Conservation (phyloP, 257 asterid genomes). For the Solanum gracilifrons region DNA sequence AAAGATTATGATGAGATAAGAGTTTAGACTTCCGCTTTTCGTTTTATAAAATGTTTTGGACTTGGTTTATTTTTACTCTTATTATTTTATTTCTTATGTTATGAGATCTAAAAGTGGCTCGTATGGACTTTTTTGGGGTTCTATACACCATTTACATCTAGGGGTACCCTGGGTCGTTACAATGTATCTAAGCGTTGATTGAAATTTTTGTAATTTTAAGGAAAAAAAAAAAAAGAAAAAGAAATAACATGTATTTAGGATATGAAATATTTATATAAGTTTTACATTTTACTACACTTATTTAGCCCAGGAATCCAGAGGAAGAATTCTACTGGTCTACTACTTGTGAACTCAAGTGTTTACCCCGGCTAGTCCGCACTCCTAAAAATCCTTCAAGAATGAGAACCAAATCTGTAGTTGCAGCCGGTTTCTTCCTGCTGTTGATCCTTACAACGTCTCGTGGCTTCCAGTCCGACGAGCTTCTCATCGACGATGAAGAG, state of each 20-base stretch:
- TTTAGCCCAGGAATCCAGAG: not conserved
- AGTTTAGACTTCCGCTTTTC: too few species aligned
- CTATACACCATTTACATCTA: too few species aligned
- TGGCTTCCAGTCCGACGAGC: conserved; percentile 87
- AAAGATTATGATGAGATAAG: too few species aligned
- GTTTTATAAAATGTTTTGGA: too few species aligned
- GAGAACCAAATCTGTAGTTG: conserved; percentile 5
- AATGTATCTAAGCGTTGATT: too few species aligned
- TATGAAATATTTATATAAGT: not conserved
- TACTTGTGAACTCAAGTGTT: not conserved
- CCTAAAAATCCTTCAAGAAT: conserved; percentile 1
- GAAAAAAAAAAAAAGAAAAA: too few species aligned
- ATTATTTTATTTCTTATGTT: too few species aligned
- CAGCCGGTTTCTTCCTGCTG: not conserved
- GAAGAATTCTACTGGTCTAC: not conserved
- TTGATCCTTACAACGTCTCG: conserved; percentile 17
- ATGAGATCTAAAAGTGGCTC: too few species aligned
- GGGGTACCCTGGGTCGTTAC: too few species aligned
- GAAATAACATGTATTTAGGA: not conserved
- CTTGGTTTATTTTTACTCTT: too few species aligned
- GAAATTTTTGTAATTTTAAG: not conserved
- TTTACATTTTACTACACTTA: not conserved
- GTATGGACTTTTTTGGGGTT: too few species aligned
- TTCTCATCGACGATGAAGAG: conserved; percentile 75
- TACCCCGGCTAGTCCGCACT: not conserved